Percentiles rank a stretch among this genome's conserved stretches.
These are phyloP conservation scores for Capronia coronata DNA, from an alignment of 2,329 filamentous ascomycete species.

Conservation along the genomic window DNA sequence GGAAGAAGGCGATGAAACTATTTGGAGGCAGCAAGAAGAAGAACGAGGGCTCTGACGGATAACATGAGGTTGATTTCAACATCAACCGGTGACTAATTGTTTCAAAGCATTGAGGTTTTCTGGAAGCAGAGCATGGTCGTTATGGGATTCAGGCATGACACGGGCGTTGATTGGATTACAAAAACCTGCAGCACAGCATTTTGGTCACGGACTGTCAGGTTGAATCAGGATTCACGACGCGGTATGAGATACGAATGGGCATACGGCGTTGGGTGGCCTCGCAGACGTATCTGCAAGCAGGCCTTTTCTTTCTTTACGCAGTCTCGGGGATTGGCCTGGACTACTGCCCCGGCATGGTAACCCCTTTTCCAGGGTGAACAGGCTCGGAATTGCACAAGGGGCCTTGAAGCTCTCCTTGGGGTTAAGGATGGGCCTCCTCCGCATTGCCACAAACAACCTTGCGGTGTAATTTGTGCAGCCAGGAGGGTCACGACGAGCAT, in stretches of 20 bases:
- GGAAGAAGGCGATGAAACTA: constrained; percentile 49
- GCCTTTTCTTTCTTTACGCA: neutral
- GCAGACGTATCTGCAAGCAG: constrained; percentile 5
- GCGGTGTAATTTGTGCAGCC: too few relatives aligned
- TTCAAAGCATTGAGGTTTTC: neutral
- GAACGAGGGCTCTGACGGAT: constrained; percentile 23
- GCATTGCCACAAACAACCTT: too few relatives aligned
- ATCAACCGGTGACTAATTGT: neutral
- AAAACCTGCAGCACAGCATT: constrained; percentile 19
- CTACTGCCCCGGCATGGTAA: neutral
- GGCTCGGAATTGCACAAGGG: neutral
- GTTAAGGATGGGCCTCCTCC: neutral
- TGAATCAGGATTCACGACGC: constrained; percentile 16
- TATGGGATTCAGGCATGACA: neutral
- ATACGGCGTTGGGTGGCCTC: constrained; percentile 17
- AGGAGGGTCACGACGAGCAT: too few relatives aligned
- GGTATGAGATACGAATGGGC: constrained; percentile 24
- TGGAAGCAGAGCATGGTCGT: neutral
- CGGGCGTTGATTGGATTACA: constrained; percentile 2
- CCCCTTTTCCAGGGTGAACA: neutral
- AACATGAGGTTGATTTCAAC: neutral
- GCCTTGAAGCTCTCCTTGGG: too few relatives aligned
- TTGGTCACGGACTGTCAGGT: constrained; percentile 1
- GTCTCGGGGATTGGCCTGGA: neutral
- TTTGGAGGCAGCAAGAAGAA: constrained; percentile 29